These are phyloP conservation scores for Blastocystis sp. DNA, from an alignment of 352 stramenopile species.

Conservation along the genomic window DNA sequence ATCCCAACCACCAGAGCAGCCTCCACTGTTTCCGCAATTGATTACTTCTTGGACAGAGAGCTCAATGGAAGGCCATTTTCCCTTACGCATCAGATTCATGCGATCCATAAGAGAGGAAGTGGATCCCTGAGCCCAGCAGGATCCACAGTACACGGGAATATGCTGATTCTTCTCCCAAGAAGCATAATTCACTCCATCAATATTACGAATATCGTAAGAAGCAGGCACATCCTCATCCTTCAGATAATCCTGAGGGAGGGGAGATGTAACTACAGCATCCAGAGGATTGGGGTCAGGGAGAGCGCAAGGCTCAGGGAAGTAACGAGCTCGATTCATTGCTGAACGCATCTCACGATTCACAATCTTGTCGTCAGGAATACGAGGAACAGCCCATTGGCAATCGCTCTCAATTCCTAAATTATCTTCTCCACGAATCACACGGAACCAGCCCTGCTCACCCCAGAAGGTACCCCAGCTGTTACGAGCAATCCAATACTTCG, in stretches of 20 bases:
- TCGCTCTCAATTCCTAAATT: slow-evolving; percentile 87
- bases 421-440: slow-evolving; percentile 85
- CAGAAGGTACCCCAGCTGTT: slow-evolving; percentile 90
- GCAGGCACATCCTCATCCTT: slow-evolving; percentile 81
- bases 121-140: slow-evolving; percentile 84
- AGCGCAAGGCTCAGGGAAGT: slow-evolving; percentile 86
- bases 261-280: slow-evolving; percentile 59
- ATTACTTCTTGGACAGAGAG: slow-evolving; percentile 80
- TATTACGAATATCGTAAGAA: slow-evolving; percentile 87
- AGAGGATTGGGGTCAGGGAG: slow-evolving; percentile 73
- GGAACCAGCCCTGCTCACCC: slow-evolving; percentile 91
- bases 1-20: slow-evolving; percentile 79
- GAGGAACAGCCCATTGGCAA: slow-evolving; percentile 84
- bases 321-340: slow-evolving; percentile 75
- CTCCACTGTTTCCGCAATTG: slow-evolving; percentile 79
- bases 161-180: slow-evolving; percentile 97
- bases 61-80: slow-evolving; percentile 80
- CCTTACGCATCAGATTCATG: slow-evolving; percentile 84
- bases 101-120: slow-evolving; percentile 83
- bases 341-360: slow-evolving; percentile 72
- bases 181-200: slow-evolving; percentile 87
- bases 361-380: slow-evolving; percentile 7
- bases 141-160: slow-evolving; percentile 87
- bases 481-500: slow-evolving; percentile 89
- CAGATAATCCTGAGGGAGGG: slow-evolving; percentile 78